Conservation (phyloP, 441 rosid species). For the Geranium incanum region DNA sequence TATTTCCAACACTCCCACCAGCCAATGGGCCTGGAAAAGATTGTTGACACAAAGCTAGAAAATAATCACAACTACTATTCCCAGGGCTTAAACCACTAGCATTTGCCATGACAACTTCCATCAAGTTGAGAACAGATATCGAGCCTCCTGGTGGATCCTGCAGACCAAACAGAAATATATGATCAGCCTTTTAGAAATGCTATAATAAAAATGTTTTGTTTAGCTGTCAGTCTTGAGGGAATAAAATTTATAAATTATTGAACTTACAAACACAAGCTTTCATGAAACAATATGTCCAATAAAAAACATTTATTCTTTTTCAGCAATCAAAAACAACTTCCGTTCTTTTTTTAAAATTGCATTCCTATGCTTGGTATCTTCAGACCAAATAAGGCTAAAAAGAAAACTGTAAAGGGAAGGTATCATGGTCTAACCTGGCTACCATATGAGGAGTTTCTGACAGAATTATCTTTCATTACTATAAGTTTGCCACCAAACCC, state of each 20-base stretch:
- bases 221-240: neutral
- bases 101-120: conserved; percentile 51
- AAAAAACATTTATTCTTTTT: neutral
- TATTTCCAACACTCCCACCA: conserved; percentile 85
- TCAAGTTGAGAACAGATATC: conserved; percentile 58
- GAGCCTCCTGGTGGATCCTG: conserved; percentile 52
- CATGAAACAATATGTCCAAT: neutral
- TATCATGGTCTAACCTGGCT: conserved; percentile 55
- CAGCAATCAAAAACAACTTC: neutral
- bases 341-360: neutral
- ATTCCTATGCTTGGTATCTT: neutral
- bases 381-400: neutral
- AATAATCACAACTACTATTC: conserved; percentile 44
- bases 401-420: neutral
- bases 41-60: conserved; percentile 56
- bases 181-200: conserved; percentile 19
- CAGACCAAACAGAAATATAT: conserved; percentile 20
- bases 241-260: neutral
- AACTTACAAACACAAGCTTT: neutral
- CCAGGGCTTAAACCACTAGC: conserved; percentile 34
- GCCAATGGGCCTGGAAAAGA: conserved; percentile 91
- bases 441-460: conserved; percentile 52
- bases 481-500: conserved; percentile 96
- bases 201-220: neutral
- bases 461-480: conserved; percentile 55